Conservation (phyloP, 768 basidiomycete species). For the Naganishia vaughanmartiniae region DNA sequence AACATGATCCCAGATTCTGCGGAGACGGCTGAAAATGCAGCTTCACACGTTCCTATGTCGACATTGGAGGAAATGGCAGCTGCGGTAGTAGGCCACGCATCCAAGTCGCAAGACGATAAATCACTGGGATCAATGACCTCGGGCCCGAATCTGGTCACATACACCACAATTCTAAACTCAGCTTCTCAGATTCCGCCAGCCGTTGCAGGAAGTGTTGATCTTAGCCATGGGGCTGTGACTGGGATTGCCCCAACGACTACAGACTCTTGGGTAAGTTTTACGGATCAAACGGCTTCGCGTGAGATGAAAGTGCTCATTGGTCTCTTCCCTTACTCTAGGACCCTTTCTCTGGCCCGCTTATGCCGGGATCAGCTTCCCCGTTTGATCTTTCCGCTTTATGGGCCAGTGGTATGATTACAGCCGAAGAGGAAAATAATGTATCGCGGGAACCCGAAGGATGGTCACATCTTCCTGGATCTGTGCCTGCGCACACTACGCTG, state of each 20-base stretch:
- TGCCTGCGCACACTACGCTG: constrained; percentile 40
- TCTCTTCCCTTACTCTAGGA: neutral
- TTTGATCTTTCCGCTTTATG: constrained; percentile 19
- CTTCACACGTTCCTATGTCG: constrained; percentile 37
- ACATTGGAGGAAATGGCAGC: constrained; percentile 1
- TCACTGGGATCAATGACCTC: neutral
- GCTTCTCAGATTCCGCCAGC: neutral
- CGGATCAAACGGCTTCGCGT: neutral
- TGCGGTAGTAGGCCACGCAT: neutral
- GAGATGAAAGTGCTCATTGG: neutral
- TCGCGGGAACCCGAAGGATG: constrained; percentile 24
- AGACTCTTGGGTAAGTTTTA: constrained; percentile 6
- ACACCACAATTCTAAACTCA: constrained; percentile 8
- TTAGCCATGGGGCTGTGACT: neutral
- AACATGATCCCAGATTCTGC: neutral
- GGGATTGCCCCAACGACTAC: neutral
- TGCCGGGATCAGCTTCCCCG: constrained; percentile 7
- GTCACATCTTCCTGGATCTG: constrained; percentile 30
- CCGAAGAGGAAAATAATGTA: constrained; percentile 7
- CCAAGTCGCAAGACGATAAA: neutral
- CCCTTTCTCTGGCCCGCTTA: constrained; percentile 4
- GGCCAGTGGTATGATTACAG: constrained; percentile 9
- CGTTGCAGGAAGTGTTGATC: neutral
- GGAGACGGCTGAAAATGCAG: constrained; percentile 33
- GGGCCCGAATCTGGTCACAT: neutral